Base-by-base conservation (phyloP, 441 rosid genomes). In the Omphalea diandra region DNA sequence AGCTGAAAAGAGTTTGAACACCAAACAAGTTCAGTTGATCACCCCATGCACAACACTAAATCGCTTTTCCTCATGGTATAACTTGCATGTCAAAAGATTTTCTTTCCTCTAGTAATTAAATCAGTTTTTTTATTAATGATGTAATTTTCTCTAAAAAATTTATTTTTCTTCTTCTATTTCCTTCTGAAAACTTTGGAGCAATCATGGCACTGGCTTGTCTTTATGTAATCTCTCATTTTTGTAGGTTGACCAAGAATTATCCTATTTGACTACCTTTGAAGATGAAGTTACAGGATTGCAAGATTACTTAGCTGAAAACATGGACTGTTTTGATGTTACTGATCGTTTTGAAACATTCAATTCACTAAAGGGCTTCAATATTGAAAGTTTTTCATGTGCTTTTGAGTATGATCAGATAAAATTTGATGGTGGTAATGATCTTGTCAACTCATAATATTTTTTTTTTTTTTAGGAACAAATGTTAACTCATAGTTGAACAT, bases 231-330 rank as follows among this genome's bases (percentile, higher is more conserved):
- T 50, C 41, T 49, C n/a, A 44, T 64, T 65, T 20, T 49, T 66
- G 44, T 44, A 66, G 69, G 58, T 63, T 46, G 52, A 32, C 44
- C 59, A 29, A 49, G 59, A 50, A 11, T n/a, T 66, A 11, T 33
- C 27, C 10, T 66, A 66, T 66, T 66, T 66, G n/a, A 49, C 46
- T 31, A 14, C 58, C 44, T 66, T 49, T 24, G 59, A 66, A 22
- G 59, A 66, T 66, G 59, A 50, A 50, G 69, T 50, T 66, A 44
- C 46, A 66, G 44, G 43, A 20, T 32, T 66, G 43, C 69, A 50
- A 66, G 10, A 66, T 33, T 66, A n/a, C 47, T 31, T 50, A 22
- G 59, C 69, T 50, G 69, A 66, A 50, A 66, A 33, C 26, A 46
- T 49, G 32, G 54, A 63, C 27, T 46, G 35, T 46, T 49, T 63